Conservation (phyloP, 2,329 filamentous ascomycete genomes). For the Didymella segeticola region DNA sequence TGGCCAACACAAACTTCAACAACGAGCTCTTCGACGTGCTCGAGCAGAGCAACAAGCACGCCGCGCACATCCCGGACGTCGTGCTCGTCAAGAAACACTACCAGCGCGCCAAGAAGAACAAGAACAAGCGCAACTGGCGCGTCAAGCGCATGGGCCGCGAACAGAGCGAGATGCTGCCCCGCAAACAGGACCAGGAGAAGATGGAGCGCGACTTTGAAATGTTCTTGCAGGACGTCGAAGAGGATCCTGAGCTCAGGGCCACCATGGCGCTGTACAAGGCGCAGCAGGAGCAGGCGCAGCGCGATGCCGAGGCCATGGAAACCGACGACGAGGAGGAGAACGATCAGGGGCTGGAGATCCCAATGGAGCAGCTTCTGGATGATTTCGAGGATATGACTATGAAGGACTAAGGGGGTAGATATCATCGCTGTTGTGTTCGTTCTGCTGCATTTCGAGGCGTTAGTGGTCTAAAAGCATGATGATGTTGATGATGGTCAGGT, state of each 20-base stretch:
- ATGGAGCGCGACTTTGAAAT: constrained; percentile 95
- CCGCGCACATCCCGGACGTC: constrained; percentile 85
- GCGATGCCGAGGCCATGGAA: constrained; percentile 71
- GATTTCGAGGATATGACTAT: constrained; percentile 91
- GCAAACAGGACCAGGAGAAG: constrained; percentile 85
- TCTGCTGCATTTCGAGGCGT: constrained; percentile 27
- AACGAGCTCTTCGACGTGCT: constrained; percentile 83
- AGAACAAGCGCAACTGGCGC: constrained; percentile 77
- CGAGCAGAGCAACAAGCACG: constrained; percentile 76
- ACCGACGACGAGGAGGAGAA: constrained; percentile 63
- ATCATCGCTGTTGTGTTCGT: neutral
- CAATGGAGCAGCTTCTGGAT: constrained; percentile 72
- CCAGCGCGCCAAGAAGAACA: constrained; percentile 77
- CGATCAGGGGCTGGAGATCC: constrained; percentile 62
- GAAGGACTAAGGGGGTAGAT: constrained; percentile 50
- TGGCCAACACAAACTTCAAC: constrained; percentile 92
- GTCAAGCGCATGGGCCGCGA: constrained; percentile 93
- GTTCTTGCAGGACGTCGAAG: constrained; percentile 96
- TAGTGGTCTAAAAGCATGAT: constrained; percentile 12
- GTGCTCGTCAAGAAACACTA: constrained; percentile 98
- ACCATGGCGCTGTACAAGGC: constrained; percentile 86
- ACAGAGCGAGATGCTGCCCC: constrained; percentile 83
- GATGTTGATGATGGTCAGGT: no score
- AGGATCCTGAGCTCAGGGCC: constrained; percentile 85
- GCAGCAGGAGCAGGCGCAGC: constrained; percentile 61